These are phyloP conservation scores for Paecilomyces fulvus DNA, from an alignment of 2,329 filamentous ascomycete species.

Conservation along the genomic window DNA sequence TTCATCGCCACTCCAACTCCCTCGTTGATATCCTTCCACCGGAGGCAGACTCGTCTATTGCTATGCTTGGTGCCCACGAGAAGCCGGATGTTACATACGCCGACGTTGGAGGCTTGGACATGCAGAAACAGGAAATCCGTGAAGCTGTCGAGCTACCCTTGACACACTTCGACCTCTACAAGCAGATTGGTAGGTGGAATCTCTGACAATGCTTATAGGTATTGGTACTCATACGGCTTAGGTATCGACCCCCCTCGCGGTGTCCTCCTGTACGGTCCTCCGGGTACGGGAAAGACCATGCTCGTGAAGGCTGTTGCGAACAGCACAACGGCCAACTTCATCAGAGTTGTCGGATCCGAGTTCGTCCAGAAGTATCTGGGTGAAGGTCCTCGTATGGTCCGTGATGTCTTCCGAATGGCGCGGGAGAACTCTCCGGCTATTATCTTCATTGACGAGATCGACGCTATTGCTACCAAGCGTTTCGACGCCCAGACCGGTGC, in stretches of 20 bases:
- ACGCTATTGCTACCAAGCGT: slow-evolving; percentile 97
- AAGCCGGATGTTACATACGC: slow-evolving; percentile 98
- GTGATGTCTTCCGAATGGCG: slow-evolving; percentile 98
- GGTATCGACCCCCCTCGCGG: slow-evolving; percentile 91
- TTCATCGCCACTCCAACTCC: slow-evolving; percentile 96
- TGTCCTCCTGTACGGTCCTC: slow-evolving; percentile 91
- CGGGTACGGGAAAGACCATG: slow-evolving; percentile 95
- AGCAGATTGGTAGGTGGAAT: slow-evolving; percentile 67
- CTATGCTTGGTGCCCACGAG: slow-evolving; percentile 93
- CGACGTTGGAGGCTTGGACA: slow-evolving; percentile 93
- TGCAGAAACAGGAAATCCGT: slow-evolving; percentile 99
- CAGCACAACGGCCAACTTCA: slow-evolving; percentile 95
- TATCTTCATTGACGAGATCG: slow-evolving; percentile 99
- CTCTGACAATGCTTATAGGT: neutral
- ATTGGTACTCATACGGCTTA: slow-evolving; percentile 18
- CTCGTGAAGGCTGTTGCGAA: slow-evolving; percentile 97
- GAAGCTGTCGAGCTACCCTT: slow-evolving; percentile 95
- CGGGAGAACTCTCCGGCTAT: slow-evolving; percentile 96
- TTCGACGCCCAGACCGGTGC: slow-evolving; percentile 98
- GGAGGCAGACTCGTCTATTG: slow-evolving; percentile 96
- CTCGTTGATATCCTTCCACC: slow-evolving; percentile 98
- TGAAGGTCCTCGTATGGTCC: slow-evolving; percentile 96
- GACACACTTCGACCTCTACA: slow-evolving; percentile 97
- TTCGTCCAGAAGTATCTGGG: slow-evolving; percentile 99
- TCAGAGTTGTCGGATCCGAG: slow-evolving; percentile 94